Conservation (phyloP, 2,329 filamentous ascomycete species). For the Epichloe coenophiala region DNA sequence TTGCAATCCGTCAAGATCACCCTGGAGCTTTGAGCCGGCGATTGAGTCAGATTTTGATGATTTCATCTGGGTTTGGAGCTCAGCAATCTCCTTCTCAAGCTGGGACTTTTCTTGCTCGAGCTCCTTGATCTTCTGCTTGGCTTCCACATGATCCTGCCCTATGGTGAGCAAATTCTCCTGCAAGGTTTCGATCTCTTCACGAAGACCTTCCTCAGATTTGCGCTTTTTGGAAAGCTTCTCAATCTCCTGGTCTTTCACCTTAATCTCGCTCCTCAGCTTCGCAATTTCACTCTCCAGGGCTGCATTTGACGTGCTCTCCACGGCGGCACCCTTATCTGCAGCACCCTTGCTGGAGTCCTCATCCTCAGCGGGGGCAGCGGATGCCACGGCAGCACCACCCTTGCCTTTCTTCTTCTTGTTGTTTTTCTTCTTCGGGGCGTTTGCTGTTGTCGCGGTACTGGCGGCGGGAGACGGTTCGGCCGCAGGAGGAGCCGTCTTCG, state of each 20-base stretch:
- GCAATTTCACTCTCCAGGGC: slow-evolving; percentile 35
- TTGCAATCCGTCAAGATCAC: slow-evolving; percentile 43
- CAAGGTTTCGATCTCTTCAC: slow-evolving; percentile 75
- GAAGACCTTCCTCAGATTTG: slow-evolving; percentile 62
- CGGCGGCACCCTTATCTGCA: neutral
- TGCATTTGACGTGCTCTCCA: slow-evolving; percentile 17
- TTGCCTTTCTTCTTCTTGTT: slow-evolving; percentile 91
- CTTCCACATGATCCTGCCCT: slow-evolving; percentile 72
- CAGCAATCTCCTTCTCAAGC: slow-evolving; percentile 47
- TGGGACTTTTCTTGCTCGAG: slow-evolving; percentile 55
- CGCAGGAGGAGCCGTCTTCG: slow-evolving; percentile 11
- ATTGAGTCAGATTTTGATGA: slow-evolving; percentile 20
- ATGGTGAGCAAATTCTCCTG: slow-evolving; percentile 67
- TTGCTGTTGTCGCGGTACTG: slow-evolving; percentile 9
- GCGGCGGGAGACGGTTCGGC: slow-evolving; percentile 11
- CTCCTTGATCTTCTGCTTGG: slow-evolving; percentile 62
- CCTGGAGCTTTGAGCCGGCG: slow-evolving; percentile 41
- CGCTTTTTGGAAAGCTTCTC: slow-evolving; percentile 55
- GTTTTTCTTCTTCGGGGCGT: slow-evolving; percentile 47
- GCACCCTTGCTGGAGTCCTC: slow-evolving; percentile 9
- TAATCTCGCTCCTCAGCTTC: slow-evolving; percentile 37
- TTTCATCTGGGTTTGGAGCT: slow-evolving; percentile 58
- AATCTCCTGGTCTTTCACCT: slow-evolving; percentile 60
- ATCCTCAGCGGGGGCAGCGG: slow-evolving; percentile 24
- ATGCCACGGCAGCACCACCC: slow-evolving; percentile 34